Conservation (phyloP, 768 basidiomycete species). For the Collybia nuda region DNA sequence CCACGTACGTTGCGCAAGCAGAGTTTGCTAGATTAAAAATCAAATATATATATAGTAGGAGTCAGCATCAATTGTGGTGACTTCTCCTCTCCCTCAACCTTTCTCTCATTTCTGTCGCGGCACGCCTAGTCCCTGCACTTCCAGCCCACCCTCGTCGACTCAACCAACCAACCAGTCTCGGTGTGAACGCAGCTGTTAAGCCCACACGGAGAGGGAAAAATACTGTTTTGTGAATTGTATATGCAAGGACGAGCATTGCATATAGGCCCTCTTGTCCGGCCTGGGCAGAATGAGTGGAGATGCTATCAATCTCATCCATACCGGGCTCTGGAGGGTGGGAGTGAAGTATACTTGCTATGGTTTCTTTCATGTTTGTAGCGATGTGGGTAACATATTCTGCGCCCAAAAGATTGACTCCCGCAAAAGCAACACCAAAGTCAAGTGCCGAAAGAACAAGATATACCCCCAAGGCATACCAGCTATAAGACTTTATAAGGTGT, state of each 20-base stretch:
- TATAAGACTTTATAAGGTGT: slow-evolving; percentile 86
- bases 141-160: slow-evolving; percentile 81
- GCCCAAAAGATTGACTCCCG: slow-evolving; percentile 82
- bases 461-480: slow-evolving; percentile 93
- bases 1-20: background rate
- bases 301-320: slow-evolving; percentile 57
- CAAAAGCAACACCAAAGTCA: slow-evolving; percentile 86
- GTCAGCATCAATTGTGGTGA: slow-evolving; percentile 16
- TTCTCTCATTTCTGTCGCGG: slow-evolving; percentile 52
- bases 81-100: slow-evolving; percentile 38
- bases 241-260: slow-evolving; percentile 91
- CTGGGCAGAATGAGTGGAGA: slow-evolving; percentile 23
- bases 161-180: slow-evolving; percentile 84
- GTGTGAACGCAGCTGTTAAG: slow-evolving; percentile 83
- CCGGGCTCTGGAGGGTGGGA: slow-evolving; percentile 66
- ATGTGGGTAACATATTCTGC: slow-evolving; percentile 83
- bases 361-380: slow-evolving; percentile 56
- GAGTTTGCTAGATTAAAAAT: slow-evolving; percentile 3
- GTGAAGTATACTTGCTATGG: slow-evolving; percentile 41
- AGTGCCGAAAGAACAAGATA: slow-evolving; percentile 72
- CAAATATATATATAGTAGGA: background rate
- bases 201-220: slow-evolving; percentile 90
- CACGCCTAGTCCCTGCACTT: slow-evolving; percentile 64
- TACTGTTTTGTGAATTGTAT: slow-evolving; percentile 93
- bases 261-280: slow-evolving; percentile 75